Conservation (phyloP, 345 rosid genomes). For the Lepidium sativum region DNA sequence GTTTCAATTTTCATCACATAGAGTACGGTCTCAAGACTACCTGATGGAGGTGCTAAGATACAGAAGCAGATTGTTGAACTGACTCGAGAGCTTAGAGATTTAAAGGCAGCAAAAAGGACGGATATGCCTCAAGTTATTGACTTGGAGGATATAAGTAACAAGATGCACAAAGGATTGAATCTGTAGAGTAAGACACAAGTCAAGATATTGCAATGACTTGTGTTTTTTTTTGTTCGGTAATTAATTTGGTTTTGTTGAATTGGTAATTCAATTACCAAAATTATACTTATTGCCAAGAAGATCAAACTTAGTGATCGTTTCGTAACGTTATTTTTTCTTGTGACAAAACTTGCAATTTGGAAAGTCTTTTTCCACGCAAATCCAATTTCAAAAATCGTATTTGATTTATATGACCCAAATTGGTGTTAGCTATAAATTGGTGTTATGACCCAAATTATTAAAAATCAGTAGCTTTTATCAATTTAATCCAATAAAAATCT, state of each 20-base stretch:
- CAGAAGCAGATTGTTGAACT: conserved; percentile 59
- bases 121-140: conserved; percentile 36
- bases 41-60: conserved; percentile 71
- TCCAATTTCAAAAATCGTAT: no score
- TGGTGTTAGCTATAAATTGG: no score
- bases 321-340: neutral
- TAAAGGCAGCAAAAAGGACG: conserved; percentile 27
- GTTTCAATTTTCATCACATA: conserved; percentile 22
- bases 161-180: conserved; percentile 47
- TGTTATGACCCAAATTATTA: no score
- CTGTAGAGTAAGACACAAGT: conserved; percentile 26
- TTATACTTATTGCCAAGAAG: conserved; percentile 3
- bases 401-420: no score
- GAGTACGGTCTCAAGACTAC: conserved; percentile 56
- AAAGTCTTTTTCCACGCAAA: no score
- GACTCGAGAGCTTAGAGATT: conserved; percentile 46
- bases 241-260: neutral
- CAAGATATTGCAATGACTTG: neutral
- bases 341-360: no score
- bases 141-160: conserved; percentile 52
- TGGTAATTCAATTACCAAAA: conserved; percentile 19
- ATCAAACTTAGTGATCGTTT: neutral
- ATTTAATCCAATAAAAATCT: no score
- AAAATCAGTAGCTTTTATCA: no score
- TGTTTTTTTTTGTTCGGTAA: neutral